Base-by-base conservation (phyloP, 2,329 filamentous ascomycete genomes). In the Fusarium succisae region DNA sequence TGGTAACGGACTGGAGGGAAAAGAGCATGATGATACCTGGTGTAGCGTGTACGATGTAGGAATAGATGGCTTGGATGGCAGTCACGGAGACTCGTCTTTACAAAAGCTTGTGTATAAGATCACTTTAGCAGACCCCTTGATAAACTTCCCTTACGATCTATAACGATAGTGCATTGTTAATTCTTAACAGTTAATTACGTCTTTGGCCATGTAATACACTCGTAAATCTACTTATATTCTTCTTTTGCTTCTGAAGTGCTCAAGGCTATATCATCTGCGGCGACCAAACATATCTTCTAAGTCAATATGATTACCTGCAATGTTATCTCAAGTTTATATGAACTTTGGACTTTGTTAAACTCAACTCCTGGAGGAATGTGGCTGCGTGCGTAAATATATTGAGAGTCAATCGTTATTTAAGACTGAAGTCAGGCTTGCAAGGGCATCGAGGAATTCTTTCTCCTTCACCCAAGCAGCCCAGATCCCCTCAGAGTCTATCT, bases 21-120 rank as follows among this genome's bases (percentile, higher is more conserved):
- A 24, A 22, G 41, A 47, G 35, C 32, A 26, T 32, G 38, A 51
- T 55, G 64, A 76, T 76, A 76, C 70, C 66, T 65, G 58, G 54
- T 60, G 57, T 66, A 56, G 53, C 45, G 59, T 76, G 73, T 76
- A 70, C 59, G 64, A 76, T 76, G 63, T 56, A 63, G 48, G 54
- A 60, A 66, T 69, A 76, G 39, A 69, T 39, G 69, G 30, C 53
- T 73, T 55, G 44, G 28, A 56, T 26, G 69, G 32, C 51, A 41
- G 54, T 43, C 26, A 58, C 44, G 48, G 26, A 45, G 41, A 38
- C 35, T 35, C 43, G 43, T 51, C 50, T 37, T 62, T 35, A 38
- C 35, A 38, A 39, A 54, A 69, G 64, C 43, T 60, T 59, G 56
- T 75, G 58, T 66, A 54, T 68, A 55, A 51, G 51, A 35, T 45